Evolutionary conservation across 2,329 filamentous ascomycete species (phyloP).

Genomic region (Apiospora saccharicola): DNA sequence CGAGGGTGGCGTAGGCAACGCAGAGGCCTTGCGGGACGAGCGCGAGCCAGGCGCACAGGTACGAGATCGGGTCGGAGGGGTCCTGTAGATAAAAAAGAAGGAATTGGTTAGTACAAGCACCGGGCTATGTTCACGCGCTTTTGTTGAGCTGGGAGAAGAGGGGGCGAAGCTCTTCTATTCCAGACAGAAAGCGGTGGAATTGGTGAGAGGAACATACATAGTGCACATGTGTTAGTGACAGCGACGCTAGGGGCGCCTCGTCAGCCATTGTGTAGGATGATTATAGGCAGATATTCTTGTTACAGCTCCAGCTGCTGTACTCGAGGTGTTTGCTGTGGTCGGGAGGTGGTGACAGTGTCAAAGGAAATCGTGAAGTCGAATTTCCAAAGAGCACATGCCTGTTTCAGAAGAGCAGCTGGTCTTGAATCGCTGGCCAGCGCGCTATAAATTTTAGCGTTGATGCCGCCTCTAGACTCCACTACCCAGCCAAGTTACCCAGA

Average conservation of each 20-base stretch:
- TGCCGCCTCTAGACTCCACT: neutral
- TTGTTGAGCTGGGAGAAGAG: neutral
- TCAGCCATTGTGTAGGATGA: conserved; percentile 44
- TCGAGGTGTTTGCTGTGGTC: neutral
- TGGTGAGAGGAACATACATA: conserved; percentile 69
- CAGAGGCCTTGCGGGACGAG: conserved; percentile 92
- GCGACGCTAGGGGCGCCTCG: conserved; percentile 75
- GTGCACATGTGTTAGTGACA: conserved; percentile 94
- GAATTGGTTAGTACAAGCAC: neutral
- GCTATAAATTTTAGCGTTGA: neutral
- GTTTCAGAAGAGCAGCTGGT: neutral
- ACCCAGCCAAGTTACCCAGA: neutral
- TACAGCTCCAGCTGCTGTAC: neutral
- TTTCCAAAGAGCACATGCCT: conserved; percentile 19
- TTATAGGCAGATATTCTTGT: neutral
- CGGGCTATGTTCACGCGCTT: too few species aligned
- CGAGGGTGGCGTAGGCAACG: conserved; percentile 86
- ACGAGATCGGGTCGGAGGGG: conserved; percentile 83
- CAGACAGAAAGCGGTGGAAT: neutral
- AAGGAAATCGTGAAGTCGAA: neutral
- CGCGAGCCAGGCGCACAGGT: conserved; percentile 90
- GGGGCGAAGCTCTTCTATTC: neutral
- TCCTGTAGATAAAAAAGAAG: conserved; percentile 63
- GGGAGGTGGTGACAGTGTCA: neutral
- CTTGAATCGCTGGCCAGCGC: neutral